Evolutionary conservation across 352 stramenopile genomes (phyloP), one percentile per base, ranked within the genome.

Genomic region (Globisporangium nagaii): DNA sequence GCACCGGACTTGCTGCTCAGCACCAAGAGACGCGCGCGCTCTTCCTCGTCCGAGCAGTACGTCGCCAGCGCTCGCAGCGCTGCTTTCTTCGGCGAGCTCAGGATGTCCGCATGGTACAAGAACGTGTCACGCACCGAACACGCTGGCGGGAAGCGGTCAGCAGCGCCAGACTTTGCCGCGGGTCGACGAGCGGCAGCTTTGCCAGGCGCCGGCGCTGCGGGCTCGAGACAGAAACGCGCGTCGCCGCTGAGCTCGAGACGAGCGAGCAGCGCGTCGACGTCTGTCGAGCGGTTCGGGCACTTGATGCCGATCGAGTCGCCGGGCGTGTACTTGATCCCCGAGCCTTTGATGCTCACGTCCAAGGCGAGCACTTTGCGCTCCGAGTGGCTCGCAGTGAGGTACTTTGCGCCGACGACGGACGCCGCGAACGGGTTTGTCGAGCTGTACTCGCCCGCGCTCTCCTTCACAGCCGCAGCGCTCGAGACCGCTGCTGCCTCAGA

Each of bases 231-330:
- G 35, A 86, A 58, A 3, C 71, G 10, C 15, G 66, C 58, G 20
- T 56, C 45, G 1, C 75, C 77, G 40, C 56, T 66, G 8, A 87
- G 30, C 9, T 73, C 63, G 0, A 95, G 56, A 7, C 75, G 69
- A 17, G 62, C 37, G 11, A 96, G 65, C n/a, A 95, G 45, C 2
- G 68, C 84, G 25, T 84, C 70, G 25, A 94, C 83, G 32, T 87
- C 78, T 37, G 72, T 59, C 3, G n/a, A 28, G 30, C 67, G 64
- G 63, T 96, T 97, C 0, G 84, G 79, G 34, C 86, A 96, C 56
- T 88, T 80, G 60, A 96, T 66, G 2, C 87, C 87, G 24, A 97
- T 85, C 17, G 84, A 86, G 46, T 97, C 88, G 4, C 88, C 88
- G 1, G 88, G 88, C 10, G 66, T 69, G 42, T 90, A 97, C 27